Conservation (phyloP, 495 filamentous ascomycete genomes). For the Rostrohypoxylon terebratum region DNA sequence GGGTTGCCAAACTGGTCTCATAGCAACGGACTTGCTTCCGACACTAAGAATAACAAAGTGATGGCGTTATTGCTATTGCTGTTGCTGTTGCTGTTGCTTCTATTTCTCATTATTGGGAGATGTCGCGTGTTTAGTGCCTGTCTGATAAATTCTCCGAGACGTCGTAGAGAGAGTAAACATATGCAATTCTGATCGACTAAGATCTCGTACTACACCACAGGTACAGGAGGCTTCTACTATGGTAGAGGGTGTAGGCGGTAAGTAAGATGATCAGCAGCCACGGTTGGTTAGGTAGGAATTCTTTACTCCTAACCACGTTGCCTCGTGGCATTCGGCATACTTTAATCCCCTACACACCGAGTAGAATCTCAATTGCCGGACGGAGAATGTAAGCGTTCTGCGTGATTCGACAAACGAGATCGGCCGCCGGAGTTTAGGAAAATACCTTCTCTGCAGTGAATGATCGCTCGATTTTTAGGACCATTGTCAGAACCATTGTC, state of each 20-base stretch:
- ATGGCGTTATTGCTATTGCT: neutral
- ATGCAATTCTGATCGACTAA: conserved; percentile 1
- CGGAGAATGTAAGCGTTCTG: conserved; percentile 16
- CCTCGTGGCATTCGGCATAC: neutral
- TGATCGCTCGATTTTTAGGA: neutral
- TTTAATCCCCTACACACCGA: conserved; percentile 13
- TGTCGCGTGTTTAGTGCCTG: neutral
- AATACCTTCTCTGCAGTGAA: conserved; percentile 17
- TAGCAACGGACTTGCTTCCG: conserved; percentile 15
- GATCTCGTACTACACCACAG: conserved; percentile 3
- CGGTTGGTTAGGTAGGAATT: neutral
- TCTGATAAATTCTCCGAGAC: neutral
- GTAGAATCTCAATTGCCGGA: neutral
- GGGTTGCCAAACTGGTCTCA: conserved; percentile 10
- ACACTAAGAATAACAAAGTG: neutral
- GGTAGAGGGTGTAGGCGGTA: neutral
- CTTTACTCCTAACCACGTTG: neutral
- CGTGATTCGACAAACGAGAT: conserved; percentile 21
- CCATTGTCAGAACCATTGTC: conserved; percentile 9
- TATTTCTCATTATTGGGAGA: neutral
- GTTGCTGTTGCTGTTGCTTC: conserved; percentile 9
- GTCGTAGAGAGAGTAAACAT: neutral
- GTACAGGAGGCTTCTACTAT: neutral
- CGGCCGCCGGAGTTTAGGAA: conserved; percentile 38
- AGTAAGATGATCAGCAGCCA: neutral